Conservation (phyloP, 1,284 basidiomycete species). For the Tetrapyrgos nigripes region DNA sequence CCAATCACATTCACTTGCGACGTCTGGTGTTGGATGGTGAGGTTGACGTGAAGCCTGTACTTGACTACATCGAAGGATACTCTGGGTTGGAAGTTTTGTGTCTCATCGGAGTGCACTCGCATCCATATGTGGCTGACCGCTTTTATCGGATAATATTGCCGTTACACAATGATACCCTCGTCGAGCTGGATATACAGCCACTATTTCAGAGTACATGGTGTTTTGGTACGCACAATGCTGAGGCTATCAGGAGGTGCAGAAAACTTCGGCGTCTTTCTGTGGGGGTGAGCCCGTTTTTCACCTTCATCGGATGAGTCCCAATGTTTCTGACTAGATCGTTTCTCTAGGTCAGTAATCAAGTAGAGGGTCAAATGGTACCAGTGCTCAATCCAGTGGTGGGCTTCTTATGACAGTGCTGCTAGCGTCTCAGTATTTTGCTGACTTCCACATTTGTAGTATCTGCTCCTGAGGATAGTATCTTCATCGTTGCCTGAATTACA, state of each 20-base stretch:
- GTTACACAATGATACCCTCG: neutral
- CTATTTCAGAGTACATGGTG: neutral
- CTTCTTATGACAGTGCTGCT: too few species aligned
- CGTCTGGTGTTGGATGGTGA: neutral
- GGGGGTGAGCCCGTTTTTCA: too few species aligned
- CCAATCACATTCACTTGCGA: neutral
- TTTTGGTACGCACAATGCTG: too few species aligned
- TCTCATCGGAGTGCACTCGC: neutral
- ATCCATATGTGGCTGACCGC: neutral
- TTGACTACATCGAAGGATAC: neutral
- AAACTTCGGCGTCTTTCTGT: too few species aligned
- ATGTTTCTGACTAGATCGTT: too few species aligned
- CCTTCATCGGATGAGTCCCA: neutral
- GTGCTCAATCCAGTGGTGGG: too few species aligned
- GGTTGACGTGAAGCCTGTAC: neutral
- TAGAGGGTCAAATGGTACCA: too few species aligned
- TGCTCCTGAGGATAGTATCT: constrained; percentile 2
- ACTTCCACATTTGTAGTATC: constrained; percentile 2
- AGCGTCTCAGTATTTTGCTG: too few species aligned
- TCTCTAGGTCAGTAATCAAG: constrained; percentile 6
- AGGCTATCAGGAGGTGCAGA: too few species aligned
- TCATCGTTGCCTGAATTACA: neutral
- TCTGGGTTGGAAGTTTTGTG: neutral
- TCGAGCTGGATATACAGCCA: neutral
- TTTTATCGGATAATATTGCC: neutral